A percentile compares a stretch with the other conserved stretches of the same genome.
These are phyloP conservation scores for Hypomontagnella submonticulosa DNA, from an alignment of 495 filamentous ascomycete species.

Conservation along the genomic window DNA sequence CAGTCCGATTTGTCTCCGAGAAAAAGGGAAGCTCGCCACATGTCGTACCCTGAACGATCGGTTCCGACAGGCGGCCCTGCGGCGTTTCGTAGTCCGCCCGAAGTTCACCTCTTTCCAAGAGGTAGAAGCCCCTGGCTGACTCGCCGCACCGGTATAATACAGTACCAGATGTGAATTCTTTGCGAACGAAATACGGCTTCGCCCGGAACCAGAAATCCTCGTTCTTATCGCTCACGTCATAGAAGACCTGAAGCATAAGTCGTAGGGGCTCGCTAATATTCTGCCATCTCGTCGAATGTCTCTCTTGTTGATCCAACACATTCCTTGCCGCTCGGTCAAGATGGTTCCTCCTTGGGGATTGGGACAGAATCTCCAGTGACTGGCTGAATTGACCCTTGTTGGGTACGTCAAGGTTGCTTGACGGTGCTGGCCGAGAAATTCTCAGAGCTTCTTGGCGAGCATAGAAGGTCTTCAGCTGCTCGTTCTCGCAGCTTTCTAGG, in stretches of 20 bases:
- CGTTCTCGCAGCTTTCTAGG: conserved; percentile 93
- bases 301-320: conserved; percentile 69
- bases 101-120: conserved; percentile 90
- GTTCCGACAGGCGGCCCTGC: conserved; percentile 88
- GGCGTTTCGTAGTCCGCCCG: conserved; percentile 89
- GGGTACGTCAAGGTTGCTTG: conserved; percentile 66
- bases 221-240: conserved; percentile 80
- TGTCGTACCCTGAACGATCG: conserved; percentile 92
- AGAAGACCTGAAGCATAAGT: conserved; percentile 91
- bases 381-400: conserved; percentile 32
- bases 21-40: conserved; percentile 98
- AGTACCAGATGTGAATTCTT: conserved; percentile 72
- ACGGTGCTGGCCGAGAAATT: conserved; percentile 50
- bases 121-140: conserved; percentile 80
- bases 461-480: conserved; percentile 89
- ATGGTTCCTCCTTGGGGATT: conserved; percentile 81
- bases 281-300: conserved; percentile 70
- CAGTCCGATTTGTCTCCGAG: conserved; percentile 84
- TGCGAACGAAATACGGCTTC: conserved; percentile 74
- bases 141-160: conserved; percentile 81
- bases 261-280: conserved; percentile 88
- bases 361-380: conserved; percentile 62
- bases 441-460: conserved; percentile 60
- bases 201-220: conserved; percentile 95
- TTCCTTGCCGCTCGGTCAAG: conserved; percentile 81